Conservation (phyloP, 805 yeast species). For the Spencermartinsiella europaea region DNA sequence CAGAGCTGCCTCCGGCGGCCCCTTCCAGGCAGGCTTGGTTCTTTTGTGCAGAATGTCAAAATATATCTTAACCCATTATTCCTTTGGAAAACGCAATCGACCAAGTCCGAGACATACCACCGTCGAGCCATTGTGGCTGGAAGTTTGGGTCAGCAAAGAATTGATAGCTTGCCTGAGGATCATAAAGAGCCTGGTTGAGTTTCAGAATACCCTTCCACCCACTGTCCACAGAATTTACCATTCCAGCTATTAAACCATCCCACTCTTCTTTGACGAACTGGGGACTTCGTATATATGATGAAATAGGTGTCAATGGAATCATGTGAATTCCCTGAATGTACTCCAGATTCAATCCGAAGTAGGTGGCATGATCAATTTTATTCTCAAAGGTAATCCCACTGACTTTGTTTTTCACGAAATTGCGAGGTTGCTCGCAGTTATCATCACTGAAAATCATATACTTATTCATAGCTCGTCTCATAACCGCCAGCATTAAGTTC, state of each 20-base stretch:
- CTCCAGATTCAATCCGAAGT: conserved; percentile 58
- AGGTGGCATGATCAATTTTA: conserved; percentile 68
- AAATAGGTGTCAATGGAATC: conserved; percentile 65
- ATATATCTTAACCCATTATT: neutral
- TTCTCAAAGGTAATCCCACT: conserved; percentile 71
- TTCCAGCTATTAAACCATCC: conserved; percentile 42
- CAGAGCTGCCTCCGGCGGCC: no score
- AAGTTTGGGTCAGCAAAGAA: conserved; percentile 57
- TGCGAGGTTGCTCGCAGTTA: conserved; percentile 49
- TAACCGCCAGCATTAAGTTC: conserved; percentile 53
- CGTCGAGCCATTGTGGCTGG: conserved; percentile 54
- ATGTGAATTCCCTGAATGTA: conserved; percentile 78
- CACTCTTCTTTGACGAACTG: conserved; percentile 52
- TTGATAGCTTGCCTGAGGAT: conserved; percentile 56
- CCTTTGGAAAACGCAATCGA: conserved; percentile 48
- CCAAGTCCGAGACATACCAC: conserved; percentile 87
- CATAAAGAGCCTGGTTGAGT: conserved; percentile 67
- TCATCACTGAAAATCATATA: conserved; percentile 50
- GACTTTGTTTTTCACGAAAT: conserved; percentile 54
- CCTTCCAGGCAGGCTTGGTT: no score
- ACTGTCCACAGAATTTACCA: conserved; percentile 40
- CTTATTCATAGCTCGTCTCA: conserved; percentile 48
- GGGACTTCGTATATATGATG: conserved; percentile 48
- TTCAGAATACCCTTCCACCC: conserved; percentile 66
- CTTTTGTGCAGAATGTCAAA: no score